Percentiles rank a stretch among this genome's conserved stretches.
Evolutionary conservation across 2,329 filamentous ascomycete species (phyloP).

Genomic region (Thielaviopsis cerberus): DNA sequence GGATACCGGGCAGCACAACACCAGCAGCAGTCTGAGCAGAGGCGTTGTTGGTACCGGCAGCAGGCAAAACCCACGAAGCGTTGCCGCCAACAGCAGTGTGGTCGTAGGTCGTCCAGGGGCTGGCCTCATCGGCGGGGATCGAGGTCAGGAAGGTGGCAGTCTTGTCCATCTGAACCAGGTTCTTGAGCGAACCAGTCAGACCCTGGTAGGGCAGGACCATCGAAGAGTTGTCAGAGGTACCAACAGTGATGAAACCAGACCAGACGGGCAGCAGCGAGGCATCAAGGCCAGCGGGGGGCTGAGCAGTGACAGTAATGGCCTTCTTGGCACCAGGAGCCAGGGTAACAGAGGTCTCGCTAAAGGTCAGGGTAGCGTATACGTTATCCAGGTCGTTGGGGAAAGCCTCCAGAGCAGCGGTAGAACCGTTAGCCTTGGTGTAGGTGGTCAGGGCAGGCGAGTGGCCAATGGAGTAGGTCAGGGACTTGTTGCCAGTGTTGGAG

Average conservation of each 20-base stretch:
- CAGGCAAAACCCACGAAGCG: constrained; percentile 15
- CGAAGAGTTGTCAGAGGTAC: constrained; percentile 20
- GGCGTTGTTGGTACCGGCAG: constrained; percentile 3
- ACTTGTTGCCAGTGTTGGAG: constrained; percentile 30
- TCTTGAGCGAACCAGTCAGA: constrained; percentile 18
- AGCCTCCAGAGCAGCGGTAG: constrained; percentile 19
- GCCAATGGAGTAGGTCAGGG: constrained; percentile 32
- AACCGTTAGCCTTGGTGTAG: constrained; percentile 28
- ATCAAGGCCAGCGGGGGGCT: constrained; percentile 17
- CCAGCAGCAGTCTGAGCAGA: background rate
- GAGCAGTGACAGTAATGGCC: constrained; percentile 18
- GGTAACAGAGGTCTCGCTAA: constrained; percentile 26
- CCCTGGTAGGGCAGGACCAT: constrained; percentile 25
- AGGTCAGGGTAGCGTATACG: constrained; percentile 25
- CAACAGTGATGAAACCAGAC: constrained; percentile 25
- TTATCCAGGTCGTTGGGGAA: constrained; percentile 29
- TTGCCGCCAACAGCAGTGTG: constrained; percentile 19
- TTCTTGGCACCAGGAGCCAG: constrained; percentile 16
- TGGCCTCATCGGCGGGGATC: constrained; percentile 15
- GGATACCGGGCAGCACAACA: constrained; percentile 20
- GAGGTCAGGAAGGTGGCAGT: constrained; percentile 17
- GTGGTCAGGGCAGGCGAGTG: constrained; percentile 32
- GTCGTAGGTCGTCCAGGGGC: constrained; percentile 11
- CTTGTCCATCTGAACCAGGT: constrained; percentile 20
- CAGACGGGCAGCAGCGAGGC: constrained; percentile 22